phyloP scores from a whole-genome alignment of 2,329 filamentous ascomycete species.

The Colletotrichum orbiculare region DNA sequence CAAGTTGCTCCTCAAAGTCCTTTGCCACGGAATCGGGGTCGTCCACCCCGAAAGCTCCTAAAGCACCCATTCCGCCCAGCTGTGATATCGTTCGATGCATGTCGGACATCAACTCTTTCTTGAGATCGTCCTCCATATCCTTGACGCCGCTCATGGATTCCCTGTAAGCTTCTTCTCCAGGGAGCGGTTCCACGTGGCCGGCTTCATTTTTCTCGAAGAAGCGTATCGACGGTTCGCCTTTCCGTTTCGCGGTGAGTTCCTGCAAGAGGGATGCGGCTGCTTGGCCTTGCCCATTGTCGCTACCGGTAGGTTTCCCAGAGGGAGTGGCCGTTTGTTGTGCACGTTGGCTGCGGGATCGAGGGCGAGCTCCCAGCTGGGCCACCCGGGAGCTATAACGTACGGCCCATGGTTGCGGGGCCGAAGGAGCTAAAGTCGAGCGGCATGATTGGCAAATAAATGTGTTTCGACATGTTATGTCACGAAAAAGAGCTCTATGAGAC shows the following conservation, averaged over 20 bases:
- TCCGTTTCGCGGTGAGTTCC: slow-evolving; percentile 34
- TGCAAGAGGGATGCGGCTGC: slow-evolving; percentile 39
- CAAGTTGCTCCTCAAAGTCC: slow-evolving; percentile 33
- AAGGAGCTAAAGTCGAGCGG: slow-evolving; percentile 43
- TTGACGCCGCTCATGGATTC: slow-evolving; percentile 49
- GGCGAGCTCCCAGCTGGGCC: slow-evolving; percentile 31
- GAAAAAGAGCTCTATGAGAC: slow-evolving; percentile 42
- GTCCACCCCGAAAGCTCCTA: slow-evolving; percentile 52
- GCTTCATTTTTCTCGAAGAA: slow-evolving; percentile 61
- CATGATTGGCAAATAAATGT: slow-evolving; percentile 52
- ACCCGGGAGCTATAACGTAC: slow-evolving; percentile 48
- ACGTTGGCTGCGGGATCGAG: slow-evolving; percentile 4
- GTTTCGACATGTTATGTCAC: slow-evolving; percentile 48
- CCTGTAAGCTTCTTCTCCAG: slow-evolving; percentile 53
- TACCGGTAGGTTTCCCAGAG: neutral
- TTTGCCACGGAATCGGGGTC: slow-evolving; percentile 59
- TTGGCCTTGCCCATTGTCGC: neutral
- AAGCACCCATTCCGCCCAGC: slow-evolving; percentile 38
- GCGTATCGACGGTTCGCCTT: slow-evolving; percentile 46
- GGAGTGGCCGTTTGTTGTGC: slow-evolving; percentile 2
- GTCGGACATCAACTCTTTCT: slow-evolving; percentile 38
- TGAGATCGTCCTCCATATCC: slow-evolving; percentile 43
- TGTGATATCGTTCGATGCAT: slow-evolving; percentile 45
- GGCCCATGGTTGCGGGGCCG: slow-evolving; percentile 42
- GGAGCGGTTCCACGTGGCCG: slow-evolving; percentile 52